These are phyloP conservation scores for Colletotrichum orchidophilum DNA, from an alignment of 2,329 filamentous ascomycete species.

Conservation along the genomic window DNA sequence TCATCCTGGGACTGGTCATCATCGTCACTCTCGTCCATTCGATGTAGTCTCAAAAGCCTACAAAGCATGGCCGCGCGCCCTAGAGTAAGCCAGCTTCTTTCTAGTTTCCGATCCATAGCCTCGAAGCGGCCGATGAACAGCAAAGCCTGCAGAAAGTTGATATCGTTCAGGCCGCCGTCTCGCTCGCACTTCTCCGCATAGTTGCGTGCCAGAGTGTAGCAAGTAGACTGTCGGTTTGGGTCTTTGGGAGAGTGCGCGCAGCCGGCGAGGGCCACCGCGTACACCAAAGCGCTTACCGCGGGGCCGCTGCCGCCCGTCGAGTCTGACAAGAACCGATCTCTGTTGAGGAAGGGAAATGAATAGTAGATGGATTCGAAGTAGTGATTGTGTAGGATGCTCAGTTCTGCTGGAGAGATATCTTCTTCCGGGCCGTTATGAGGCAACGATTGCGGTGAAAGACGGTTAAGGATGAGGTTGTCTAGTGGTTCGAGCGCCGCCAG, in stretches of 20 bases:
- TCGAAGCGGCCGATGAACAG: constrained; percentile 27
- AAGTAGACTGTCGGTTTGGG: neutral
- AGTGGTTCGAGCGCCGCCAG: neutral
- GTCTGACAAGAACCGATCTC: neutral
- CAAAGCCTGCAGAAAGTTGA: constrained; percentile 28
- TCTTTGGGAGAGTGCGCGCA: constrained; percentile 12
- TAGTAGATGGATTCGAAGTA: neutral
- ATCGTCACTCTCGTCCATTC: neutral
- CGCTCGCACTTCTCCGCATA: neutral
- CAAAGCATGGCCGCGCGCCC: constrained; percentile 22
- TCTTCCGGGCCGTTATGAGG: neutral
- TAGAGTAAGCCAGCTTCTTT: constrained; percentile 24
- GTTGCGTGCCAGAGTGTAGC: neutral
- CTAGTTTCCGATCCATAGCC: constrained; percentile 21
- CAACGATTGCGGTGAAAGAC: neutral
- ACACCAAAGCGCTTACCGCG: constrained; percentile 11
- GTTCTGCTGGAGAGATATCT: neutral
- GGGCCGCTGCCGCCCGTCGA: neutral
- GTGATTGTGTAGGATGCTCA: neutral
- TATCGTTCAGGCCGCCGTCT: neutral
- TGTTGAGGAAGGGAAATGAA: neutral
- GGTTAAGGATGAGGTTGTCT: neutral
- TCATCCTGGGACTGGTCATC: neutral
- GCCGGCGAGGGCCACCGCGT: constrained; percentile 25
- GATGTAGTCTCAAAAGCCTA: constrained; percentile 13